Conservation (phyloP, 495 filamentous ascomycete genomes). For the Penicillium steckii region DNA sequence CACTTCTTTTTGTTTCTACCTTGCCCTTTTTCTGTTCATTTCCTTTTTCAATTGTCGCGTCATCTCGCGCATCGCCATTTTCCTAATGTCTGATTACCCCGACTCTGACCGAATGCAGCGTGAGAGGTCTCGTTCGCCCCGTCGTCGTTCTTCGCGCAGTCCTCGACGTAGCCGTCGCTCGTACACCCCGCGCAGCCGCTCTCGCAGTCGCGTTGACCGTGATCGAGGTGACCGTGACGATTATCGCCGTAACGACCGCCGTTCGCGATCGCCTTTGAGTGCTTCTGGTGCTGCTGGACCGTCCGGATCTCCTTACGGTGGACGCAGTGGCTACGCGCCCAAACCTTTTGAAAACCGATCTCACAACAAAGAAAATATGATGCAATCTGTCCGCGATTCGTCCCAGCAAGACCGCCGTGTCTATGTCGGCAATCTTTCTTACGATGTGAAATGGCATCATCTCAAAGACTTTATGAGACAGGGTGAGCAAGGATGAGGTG, state of each 20-base stretch:
- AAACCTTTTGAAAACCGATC: constrained; percentile 81
- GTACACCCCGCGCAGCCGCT: constrained; percentile 90
- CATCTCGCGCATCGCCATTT: constrained; percentile 14
- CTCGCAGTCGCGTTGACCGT: constrained; percentile 85
- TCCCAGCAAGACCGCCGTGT: constrained; percentile 98
- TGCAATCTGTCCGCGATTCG: constrained; percentile 86
- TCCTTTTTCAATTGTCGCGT: constrained; percentile 10
- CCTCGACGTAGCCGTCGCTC: constrained; percentile 76
- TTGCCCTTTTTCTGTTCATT: constrained; percentile 16
- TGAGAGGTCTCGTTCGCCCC: constrained; percentile 91
- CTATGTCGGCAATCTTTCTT: constrained; percentile 98
- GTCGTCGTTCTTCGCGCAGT: constrained; percentile 76
- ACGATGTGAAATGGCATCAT: constrained; percentile 99
- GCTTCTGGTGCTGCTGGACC: constrained; percentile 68
- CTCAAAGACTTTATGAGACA: constrained; percentile 99
- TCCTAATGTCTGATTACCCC: constrained; percentile 34
- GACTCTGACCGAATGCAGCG: constrained; percentile 62
- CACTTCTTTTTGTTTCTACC: no score
- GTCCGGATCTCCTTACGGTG: constrained; percentile 57
- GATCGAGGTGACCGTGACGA: constrained; percentile 82
- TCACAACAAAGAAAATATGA: constrained; percentile 89
- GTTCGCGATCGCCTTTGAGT: constrained; percentile 84
- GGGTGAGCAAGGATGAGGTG: constrained; percentile 61
- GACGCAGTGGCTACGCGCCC: constrained; percentile 58
- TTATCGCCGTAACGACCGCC: constrained; percentile 76